Conservation (phyloP, 805 yeast species). For the Pichia paraexigua region DNA sequence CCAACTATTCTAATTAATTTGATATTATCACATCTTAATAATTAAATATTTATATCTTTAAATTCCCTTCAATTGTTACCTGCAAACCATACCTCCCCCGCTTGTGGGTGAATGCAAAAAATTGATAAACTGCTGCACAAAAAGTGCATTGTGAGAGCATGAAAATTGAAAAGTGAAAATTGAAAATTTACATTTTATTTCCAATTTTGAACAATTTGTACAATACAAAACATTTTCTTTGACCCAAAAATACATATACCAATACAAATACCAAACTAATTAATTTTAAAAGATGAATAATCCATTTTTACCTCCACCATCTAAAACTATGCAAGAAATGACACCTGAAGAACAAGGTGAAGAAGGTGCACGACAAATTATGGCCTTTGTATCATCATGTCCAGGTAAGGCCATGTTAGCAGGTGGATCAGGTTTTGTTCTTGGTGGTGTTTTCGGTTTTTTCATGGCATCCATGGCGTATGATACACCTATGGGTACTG, state of each 20-base stretch:
- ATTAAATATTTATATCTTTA: too few relatives aligned
- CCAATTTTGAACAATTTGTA: not conserved
- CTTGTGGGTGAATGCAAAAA: too few relatives aligned
- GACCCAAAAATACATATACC: too few relatives aligned
- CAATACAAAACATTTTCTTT: too few relatives aligned
- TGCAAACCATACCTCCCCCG: too few relatives aligned
- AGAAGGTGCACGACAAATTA: conserved; percentile 77
- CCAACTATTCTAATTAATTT: too few relatives aligned
- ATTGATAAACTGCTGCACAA: not conserved
- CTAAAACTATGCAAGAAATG: conserved; percentile 58
- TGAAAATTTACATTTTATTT: not conserved
- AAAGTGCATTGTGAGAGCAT: not conserved
- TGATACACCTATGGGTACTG: conserved; percentile 64
- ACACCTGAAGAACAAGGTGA: conserved; percentile 91
- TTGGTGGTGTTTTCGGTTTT: conserved; percentile 93
- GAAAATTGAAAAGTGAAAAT: not conserved
- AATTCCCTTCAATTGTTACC: too few relatives aligned
- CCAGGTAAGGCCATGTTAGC: conserved; percentile 90
- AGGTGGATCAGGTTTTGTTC: conserved; percentile 87
- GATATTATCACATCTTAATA: too few relatives aligned
- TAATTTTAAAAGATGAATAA: conserved; percentile 19
- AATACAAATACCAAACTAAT: too few relatives aligned
- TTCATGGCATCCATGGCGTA: conserved; percentile 89
- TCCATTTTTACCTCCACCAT: conserved; percentile 34
- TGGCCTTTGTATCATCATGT: conserved; percentile 81